These are phyloP conservation scores for Sorghum bicolor DNA, from an alignment of 176 grass and related monocot genomes.

Conservation along the genomic window DNA sequence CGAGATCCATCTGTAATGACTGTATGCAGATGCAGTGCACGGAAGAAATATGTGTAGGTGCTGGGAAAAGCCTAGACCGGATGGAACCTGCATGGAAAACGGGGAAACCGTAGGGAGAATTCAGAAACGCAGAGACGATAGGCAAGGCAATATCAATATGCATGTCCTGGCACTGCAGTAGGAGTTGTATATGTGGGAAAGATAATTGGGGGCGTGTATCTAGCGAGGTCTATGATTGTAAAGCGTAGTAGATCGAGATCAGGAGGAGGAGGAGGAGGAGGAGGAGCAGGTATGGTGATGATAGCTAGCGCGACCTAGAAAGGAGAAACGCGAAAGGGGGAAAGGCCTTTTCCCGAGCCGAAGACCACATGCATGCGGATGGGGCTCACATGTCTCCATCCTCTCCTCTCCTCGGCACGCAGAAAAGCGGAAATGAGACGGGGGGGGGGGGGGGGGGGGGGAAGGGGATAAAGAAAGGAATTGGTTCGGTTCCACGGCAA, in stretches of 20 bases:
- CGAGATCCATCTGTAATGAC: not conserved
- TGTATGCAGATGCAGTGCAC: not conserved
- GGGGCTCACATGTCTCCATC: slow-evolving; percentile 36
- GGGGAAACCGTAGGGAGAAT: not conserved
- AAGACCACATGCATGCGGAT: slow-evolving; percentile 45
- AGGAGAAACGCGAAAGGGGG: slow-evolving; percentile 26
- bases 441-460: rapidly evolving
- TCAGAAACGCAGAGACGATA: not conserved
- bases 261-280: too few relatives aligned
- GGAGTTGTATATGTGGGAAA: not conserved
- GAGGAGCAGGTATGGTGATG: slow-evolving; percentile 8
- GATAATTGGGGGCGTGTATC: not conserved
- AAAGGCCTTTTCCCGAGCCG: slow-evolving; percentile 28
- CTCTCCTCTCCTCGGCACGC: not conserved
- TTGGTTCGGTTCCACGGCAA: not conserved
- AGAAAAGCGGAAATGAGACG: not conserved
- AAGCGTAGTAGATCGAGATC: slow-evolving; percentile 36
- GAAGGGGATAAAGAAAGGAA: not conserved
- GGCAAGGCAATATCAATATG: too few relatives aligned
- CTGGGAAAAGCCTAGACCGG: slow-evolving; percentile 27
- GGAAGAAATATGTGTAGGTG: not conserved
- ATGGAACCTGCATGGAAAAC: slow-evolving; percentile 8
- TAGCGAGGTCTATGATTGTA: slow-evolving; percentile 33
- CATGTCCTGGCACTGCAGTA: not conserved
- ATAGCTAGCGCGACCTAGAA: slow-evolving; percentile 43